phyloP scores from a whole-genome alignment of 2,329 filamentous ascomycete genomes.

The Ascocoryne sarcoides region DNA sequence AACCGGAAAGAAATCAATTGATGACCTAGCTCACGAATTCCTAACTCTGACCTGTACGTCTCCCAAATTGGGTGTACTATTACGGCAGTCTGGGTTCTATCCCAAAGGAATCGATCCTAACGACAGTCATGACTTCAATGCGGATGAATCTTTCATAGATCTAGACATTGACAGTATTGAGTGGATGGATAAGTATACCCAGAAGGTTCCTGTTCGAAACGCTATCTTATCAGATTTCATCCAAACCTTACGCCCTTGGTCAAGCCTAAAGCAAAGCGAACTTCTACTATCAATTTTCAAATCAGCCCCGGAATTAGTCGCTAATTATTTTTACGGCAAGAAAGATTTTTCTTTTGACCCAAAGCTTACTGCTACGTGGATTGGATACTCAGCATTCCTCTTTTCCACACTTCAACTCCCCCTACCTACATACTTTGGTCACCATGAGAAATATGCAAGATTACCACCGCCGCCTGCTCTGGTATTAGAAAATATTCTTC shows the following conservation, averaged over 20 bases:
- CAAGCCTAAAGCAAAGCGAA: constrained; percentile 71
- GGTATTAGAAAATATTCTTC: constrained; percentile 78
- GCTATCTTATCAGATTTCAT: constrained; percentile 70
- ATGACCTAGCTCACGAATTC: constrained; percentile 65
- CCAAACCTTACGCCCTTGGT: constrained; percentile 73
- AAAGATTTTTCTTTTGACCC: constrained; percentile 80
- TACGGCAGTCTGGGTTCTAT: constrained; percentile 76
- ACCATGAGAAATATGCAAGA: constrained; percentile 49
- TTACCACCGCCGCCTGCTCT: constrained; percentile 71
- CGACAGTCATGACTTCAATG: constrained; percentile 36
- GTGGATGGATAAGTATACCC: constrained; percentile 58
- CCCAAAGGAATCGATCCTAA: constrained; percentile 59
- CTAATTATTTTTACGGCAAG: constrained; percentile 77
- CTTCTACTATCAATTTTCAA: constrained; percentile 73
- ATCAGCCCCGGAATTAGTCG: constrained; percentile 75
- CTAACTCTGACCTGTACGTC: constrained; percentile 68
- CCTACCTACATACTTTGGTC: constrained; percentile 64
- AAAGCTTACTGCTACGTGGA: constrained; percentile 88
- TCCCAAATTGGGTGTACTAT: constrained; percentile 62
- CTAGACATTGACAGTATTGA: constrained; percentile 61
- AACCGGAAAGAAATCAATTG: constrained; percentile 44
- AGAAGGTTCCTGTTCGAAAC: constrained; percentile 69
- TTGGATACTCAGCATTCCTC: constrained; percentile 83
- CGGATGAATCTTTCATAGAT: constrained; percentile 43
- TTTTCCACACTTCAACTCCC: constrained; percentile 72